Percentiles rank a stretch among this genome's conserved stretches.
These are phyloP conservation scores for Babesia bigemina DNA, from an alignment of 169 alveolate species.

Conservation along the genomic window DNA sequence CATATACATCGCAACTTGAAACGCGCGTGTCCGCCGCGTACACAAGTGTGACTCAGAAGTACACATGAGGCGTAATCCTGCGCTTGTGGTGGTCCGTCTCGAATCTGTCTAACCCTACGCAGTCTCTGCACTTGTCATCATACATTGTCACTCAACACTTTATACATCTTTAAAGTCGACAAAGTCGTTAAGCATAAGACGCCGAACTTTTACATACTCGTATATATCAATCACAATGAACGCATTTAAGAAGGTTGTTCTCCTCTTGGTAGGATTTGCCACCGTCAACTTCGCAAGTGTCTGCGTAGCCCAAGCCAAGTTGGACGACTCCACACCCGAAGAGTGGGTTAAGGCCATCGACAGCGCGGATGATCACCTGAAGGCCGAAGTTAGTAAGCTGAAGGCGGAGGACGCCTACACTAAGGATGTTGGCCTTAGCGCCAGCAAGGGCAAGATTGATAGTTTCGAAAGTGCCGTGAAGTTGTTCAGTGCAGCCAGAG, in stretches of 20 bases:
- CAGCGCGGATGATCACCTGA: background rate
- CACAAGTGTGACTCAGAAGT: background rate
- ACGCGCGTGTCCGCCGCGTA: background rate
- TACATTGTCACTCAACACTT: background rate
- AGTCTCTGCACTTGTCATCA: background rate
- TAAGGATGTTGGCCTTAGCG: background rate
- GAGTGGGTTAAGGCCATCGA: conserved; percentile 11
- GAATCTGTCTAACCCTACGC: background rate
- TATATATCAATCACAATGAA: conserved; percentile 9
- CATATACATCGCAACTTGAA: no score
- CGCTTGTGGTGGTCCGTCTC: background rate
- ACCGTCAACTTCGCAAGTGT: background rate
- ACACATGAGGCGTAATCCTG: background rate
- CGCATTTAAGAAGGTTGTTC: background rate
- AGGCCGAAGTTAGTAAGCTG: background rate
- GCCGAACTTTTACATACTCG: background rate
- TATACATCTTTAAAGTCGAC: background rate
- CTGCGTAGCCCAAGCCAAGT: background rate
- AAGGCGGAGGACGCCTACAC: background rate
- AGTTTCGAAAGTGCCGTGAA: background rate
- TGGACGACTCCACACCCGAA: conserved; percentile 1
- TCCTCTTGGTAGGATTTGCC: conserved; percentile 26
- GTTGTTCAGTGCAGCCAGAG: background rate
- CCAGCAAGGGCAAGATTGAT: background rate
- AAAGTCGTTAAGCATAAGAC: background rate